Base-by-base conservation (phyloP, 148 eudicot genomes). In the Chenopodium album region DNA sequence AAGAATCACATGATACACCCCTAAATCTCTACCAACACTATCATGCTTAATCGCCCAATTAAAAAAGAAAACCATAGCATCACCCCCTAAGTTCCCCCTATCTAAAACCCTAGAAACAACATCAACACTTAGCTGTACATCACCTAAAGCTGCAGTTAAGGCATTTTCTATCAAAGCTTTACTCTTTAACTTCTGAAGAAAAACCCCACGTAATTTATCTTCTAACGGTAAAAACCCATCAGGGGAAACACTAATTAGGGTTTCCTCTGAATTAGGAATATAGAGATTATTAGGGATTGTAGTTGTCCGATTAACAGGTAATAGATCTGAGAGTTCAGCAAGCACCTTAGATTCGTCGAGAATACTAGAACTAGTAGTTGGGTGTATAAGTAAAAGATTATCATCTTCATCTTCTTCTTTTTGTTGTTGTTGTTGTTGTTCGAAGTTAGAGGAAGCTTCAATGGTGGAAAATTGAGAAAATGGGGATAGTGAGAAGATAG, bases 171-270 rank as follows among this genome's bases (percentile, higher is more conserved):
- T 81, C 17, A 89, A 89, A 63, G 81, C 64, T 85, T 82, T 92
- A 0, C 99, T 92, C 9, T 80, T 81, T 9, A 94, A 81, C 72
- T 94, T 96, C 76, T 91, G 98, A n/a, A 96, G 76, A 78, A 96
- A 94, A n/a, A 91, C 85, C 9, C 99, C 99, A 69, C 95, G 84
- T 56, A 96, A 81, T 70, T 91, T 96, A 78, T 94, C 99, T 69
- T 92, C 98, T 4, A 92, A 78, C 5, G 87, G 79, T 46, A 91
- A 83, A 78, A 92, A 88, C 26, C 83, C 89, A 78, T 96, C 95
- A 1, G 76, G 84, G 17, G 84, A 72, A 66, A 82, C 85, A 83
- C 81, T 82, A 77, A 66, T 66, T 65, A 81, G 74, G 5, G 87
- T 74, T 73, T 76, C n/a, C 73, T 19, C 69, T 9, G 75, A 62